Evolutionary conservation across 2,329 filamentous ascomycete species (phyloP).

Genomic region (Pezicula neosporulosa): DNA sequence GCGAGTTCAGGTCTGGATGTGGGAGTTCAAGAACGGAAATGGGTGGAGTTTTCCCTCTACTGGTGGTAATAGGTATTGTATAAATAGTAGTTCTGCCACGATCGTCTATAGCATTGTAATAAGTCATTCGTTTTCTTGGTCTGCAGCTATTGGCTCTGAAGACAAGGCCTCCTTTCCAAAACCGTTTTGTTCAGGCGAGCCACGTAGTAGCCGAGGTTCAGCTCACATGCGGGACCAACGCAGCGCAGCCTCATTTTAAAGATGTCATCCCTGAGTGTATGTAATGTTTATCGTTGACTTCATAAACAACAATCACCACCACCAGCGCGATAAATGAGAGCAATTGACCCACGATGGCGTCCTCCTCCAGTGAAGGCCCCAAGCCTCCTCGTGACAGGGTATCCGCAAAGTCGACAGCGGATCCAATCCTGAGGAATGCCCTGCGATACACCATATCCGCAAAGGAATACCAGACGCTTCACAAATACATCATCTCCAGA

Average conservation of each 20-base stretch:
- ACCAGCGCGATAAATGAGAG: constrained; percentile 16
- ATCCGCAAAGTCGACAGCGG: constrained; percentile 35
- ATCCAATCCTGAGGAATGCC: constrained; percentile 79
- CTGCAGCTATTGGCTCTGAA: no score
- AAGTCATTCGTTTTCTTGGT: no score
- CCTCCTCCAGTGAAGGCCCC: constrained; percentile 10
- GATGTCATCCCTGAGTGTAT: neutral
- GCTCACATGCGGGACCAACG: neutral
- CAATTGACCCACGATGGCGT: constrained; percentile 13
- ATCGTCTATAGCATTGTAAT: no score
- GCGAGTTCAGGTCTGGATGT: no score
- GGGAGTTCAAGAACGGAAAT: no score
- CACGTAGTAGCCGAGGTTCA: neutral
- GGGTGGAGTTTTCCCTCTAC: no score
- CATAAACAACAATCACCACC: neutral
- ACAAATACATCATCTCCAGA: constrained; percentile 77
- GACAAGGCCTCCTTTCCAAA: no score
- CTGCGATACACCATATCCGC: constrained; percentile 83
- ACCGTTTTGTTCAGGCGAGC: no score
- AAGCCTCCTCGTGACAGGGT: constrained; percentile 15
- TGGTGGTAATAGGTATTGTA: no score
- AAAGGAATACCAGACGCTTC: constrained; percentile 80
- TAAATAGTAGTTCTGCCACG: no score
- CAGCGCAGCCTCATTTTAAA: constrained; percentile 1
- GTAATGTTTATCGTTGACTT: neutral